phyloP scores from a whole-genome alignment of 768 basidiomycete species.

The Leucocoprinus leucothites region DNA sequence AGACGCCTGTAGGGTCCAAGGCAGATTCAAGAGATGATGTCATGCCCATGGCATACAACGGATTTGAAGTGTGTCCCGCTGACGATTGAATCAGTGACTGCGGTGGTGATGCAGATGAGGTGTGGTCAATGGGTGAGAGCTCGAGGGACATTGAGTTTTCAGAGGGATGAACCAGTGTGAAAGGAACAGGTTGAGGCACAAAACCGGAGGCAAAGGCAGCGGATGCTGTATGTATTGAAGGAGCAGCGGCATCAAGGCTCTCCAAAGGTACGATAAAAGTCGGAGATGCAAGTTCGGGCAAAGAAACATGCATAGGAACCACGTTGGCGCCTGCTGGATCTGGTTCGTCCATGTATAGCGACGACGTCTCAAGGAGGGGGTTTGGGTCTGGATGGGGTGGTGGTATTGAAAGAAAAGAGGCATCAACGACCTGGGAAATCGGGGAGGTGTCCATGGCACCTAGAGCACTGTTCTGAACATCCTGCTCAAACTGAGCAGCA shows the following conservation, averaged over 20 bases:
- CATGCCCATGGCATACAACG: slow-evolving; percentile 35
- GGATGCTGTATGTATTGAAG: slow-evolving; percentile 26
- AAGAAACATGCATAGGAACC: slow-evolving; percentile 35
- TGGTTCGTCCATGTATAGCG: slow-evolving; percentile 31
- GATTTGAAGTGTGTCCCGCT: slow-evolving; percentile 33
- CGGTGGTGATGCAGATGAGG: slow-evolving; percentile 30
- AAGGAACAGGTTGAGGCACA: slow-evolving; percentile 26
- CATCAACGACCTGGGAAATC: slow-evolving; percentile 24
- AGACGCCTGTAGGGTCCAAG: slow-evolving; percentile 34
- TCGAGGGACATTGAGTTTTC: slow-evolving; percentile 36
- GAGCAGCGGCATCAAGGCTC: slow-evolving; percentile 20
- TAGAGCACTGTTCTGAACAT: slow-evolving; percentile 23
- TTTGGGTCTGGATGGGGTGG: slow-evolving; percentile 19
- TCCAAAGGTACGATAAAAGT: slow-evolving; percentile 32
- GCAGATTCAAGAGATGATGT: slow-evolving; percentile 45
- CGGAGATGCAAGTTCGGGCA: slow-evolving; percentile 32
- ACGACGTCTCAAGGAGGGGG: slow-evolving; percentile 28
- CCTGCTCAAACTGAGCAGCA: slow-evolving; percentile 29
- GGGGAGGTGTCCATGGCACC: slow-evolving; percentile 35
- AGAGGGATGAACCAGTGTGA: slow-evolving; percentile 26
- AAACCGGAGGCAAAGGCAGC: slow-evolving; percentile 42
- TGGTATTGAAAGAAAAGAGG: slow-evolving; percentile 19
- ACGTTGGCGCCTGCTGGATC: slow-evolving; percentile 22
- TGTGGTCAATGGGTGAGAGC: slow-evolving; percentile 32
- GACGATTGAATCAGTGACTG: slow-evolving; percentile 36